Percentiles rank a stretch among this genome's conserved stretches.
Evolutionary conservation across 805 yeast genomes (phyloP).

Genomic region (Saccharomycopsis guyanensis): DNA sequence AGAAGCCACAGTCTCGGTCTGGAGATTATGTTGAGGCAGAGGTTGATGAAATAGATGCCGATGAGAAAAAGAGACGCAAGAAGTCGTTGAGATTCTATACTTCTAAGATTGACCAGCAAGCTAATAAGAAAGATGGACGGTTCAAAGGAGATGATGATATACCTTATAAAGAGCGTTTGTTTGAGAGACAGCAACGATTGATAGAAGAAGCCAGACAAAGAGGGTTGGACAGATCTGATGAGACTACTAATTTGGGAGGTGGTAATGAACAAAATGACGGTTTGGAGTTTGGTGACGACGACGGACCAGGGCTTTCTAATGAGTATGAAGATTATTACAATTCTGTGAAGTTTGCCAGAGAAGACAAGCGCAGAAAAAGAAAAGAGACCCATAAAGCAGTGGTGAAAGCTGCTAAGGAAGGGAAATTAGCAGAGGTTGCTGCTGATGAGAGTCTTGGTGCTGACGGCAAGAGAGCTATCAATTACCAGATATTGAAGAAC

Average conservation of each 20-base stretch:
- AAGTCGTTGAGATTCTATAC: slow-evolving; percentile 90
- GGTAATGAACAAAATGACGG: slow-evolving; percentile 32
- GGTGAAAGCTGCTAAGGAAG: slow-evolving; percentile 73
- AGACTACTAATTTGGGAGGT: slow-evolving; percentile 46
- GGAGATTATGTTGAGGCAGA: slow-evolving; percentile 65
- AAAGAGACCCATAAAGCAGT: slow-evolving; percentile 62
- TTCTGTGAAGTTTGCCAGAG: slow-evolving; percentile 40
- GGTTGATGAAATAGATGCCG: slow-evolving; percentile 75
- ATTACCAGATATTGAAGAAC: slow-evolving; percentile 91
- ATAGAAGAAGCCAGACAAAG: slow-evolving; percentile 83
- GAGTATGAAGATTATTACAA: slow-evolving; percentile 51
- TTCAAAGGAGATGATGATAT: slow-evolving; percentile 81
- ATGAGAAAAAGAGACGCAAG: slow-evolving; percentile 76
- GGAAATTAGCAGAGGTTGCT: slow-evolving; percentile 61
- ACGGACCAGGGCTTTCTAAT: slow-evolving; percentile 30
- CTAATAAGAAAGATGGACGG: slow-evolving; percentile 49
- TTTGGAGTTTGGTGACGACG: slow-evolving; percentile 32
- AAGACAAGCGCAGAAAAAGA: slow-evolving; percentile 45
- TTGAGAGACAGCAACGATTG: slow-evolving; percentile 82
- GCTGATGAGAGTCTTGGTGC: slow-evolving; percentile 49
- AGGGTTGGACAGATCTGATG: slow-evolving; percentile 49
- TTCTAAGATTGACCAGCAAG: slow-evolving; percentile 87
- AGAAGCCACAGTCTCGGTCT: slow-evolving; percentile 28
- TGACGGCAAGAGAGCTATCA: slow-evolving; percentile 89
- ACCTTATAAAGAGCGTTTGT: slow-evolving; percentile 85